These are phyloP conservation scores for Trametes sanguinea DNA, from an alignment of 768 basidiomycete species.

Conservation along the genomic window DNA sequence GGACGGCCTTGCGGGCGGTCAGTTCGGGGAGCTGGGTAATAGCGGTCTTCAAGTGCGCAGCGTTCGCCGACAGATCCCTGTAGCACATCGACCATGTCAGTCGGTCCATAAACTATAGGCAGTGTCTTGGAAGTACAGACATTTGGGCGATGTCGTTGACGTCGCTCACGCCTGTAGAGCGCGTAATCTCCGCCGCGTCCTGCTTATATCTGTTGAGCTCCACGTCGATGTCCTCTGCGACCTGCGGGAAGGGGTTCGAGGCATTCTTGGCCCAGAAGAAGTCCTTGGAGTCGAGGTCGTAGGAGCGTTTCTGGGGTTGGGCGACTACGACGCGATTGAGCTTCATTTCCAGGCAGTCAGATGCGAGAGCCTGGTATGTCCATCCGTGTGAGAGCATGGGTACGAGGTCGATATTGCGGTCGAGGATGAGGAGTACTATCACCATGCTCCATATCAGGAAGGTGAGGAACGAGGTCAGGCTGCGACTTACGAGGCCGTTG, in stretches of 20 bases:
- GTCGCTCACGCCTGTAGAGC: slow-evolving; percentile 94
- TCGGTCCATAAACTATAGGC: background rate
- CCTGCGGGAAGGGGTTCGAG: slow-evolving; percentile 95
- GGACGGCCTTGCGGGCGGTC: slow-evolving; percentile 92
- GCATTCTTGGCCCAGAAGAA: slow-evolving; percentile 99
- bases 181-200: slow-evolving; percentile 95
- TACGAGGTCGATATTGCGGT: slow-evolving; percentile 92
- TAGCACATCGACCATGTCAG: background rate
- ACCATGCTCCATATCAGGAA: slow-evolving; percentile 14
- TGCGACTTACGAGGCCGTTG: slow-evolving; percentile 79
- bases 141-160: slow-evolving; percentile 93
- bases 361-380: slow-evolving; percentile 98
- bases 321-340: slow-evolving; percentile 91
- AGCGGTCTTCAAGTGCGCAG: slow-evolving; percentile 92
- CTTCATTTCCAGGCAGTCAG: slow-evolving; percentile 96
- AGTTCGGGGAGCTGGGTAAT: slow-evolving; percentile 96
- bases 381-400: slow-evolving; percentile 95
- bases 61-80: slow-evolving; percentile 90
- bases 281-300: slow-evolving; percentile 97
- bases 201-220: slow-evolving; percentile 93
- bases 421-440: slow-evolving; percentile 87
- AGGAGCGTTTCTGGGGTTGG: slow-evolving; percentile 75
- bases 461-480: too few relatives aligned
- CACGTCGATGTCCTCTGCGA: slow-evolving; percentile 93
- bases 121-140: slow-evolving; percentile 47